Percentiles rank a stretch among this genome's conserved stretches.
These are phyloP conservation scores for Colletotrichum higginsianum DNA, from an alignment of 2,329 filamentous ascomycete species.

Conservation along the genomic window DNA sequence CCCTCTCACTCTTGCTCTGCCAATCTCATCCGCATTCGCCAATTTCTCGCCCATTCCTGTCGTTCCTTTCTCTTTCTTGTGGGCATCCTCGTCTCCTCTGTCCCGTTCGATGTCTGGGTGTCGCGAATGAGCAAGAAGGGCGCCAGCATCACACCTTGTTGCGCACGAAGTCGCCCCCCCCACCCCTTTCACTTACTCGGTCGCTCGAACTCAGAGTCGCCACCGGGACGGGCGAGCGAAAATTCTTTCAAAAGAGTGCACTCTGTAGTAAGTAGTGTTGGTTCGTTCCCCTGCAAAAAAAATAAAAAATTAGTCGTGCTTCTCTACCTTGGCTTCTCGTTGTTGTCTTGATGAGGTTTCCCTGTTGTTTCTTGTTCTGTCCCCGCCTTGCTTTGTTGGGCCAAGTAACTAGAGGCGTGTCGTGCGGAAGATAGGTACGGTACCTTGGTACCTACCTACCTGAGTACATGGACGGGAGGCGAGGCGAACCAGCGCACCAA, in stretches of 20 bases:
- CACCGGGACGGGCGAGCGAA: not conserved
- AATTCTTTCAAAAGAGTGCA: not conserved
- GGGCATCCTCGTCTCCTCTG: not conserved
- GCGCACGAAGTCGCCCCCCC: slow-evolving; percentile 23
- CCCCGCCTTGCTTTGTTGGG: slow-evolving; percentile 33
- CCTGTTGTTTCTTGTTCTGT: slow-evolving; percentile 33
- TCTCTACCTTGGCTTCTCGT: slow-evolving; percentile 13
- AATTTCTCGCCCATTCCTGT: slow-evolving; percentile 32
- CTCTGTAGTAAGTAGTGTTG: not conserved
- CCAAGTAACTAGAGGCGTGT: slow-evolving; percentile 20
- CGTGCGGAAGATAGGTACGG: not conserved
- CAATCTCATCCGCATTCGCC: slow-evolving; percentile 37
- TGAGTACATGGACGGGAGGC: not conserved
- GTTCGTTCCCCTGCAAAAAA: not conserved
- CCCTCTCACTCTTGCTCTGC: slow-evolving; percentile 6
- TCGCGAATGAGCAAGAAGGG: slow-evolving; percentile 14
- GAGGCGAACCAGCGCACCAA: not conserved
- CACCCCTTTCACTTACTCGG: slow-evolving; percentile 31
- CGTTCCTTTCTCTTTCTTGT: slow-evolving; percentile 10
- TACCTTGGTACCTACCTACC: not conserved
- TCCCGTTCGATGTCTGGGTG: not conserved
- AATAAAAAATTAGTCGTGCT: slow-evolving; percentile 5
- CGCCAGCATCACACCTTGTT: slow-evolving; percentile 14
- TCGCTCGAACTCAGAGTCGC: slow-evolving; percentile 24
- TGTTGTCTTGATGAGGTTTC: slow-evolving; percentile 15